Conservation (phyloP, 2,329 filamentous ascomycete genomes). For the Stylonectria norvegica region DNA sequence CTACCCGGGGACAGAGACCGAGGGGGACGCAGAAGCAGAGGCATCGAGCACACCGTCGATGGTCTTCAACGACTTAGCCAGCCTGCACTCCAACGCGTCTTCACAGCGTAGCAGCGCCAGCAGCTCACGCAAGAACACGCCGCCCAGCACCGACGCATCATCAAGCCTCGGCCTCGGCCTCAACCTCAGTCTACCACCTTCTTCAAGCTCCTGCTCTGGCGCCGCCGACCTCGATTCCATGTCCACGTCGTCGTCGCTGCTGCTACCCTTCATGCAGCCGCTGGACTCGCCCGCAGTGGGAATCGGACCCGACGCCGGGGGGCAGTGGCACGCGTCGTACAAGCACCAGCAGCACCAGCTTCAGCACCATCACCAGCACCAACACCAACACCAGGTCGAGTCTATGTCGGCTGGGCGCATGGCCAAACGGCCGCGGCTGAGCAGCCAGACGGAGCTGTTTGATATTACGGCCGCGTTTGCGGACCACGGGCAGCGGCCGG, state of each 20-base stretch:
- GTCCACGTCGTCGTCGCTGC: slow-evolving; percentile 7
- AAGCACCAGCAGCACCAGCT: too few relatives aligned
- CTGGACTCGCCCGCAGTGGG: slow-evolving; percentile 18
- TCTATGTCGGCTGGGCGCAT: slow-evolving; percentile 9
- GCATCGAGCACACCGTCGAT: slow-evolving; percentile 15
- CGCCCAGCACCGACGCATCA: slow-evolving; percentile 17
- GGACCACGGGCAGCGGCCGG: slow-evolving; percentile 15
- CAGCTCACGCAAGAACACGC: slow-evolving; percentile 21
- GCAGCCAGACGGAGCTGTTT: slow-evolving; percentile 21
- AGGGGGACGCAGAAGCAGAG: too few relatives aligned
- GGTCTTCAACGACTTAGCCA: slow-evolving; percentile 24
- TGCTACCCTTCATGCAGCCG: slow-evolving; percentile 19
- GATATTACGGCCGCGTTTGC: slow-evolving; percentile 19
- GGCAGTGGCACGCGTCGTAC: slow-evolving; percentile 19
- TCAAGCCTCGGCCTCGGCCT: slow-evolving; percentile 8
- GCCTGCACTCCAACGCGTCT: slow-evolving; percentile 19
- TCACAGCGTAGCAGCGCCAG: slow-evolving; percentile 16
- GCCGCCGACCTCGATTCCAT: slow-evolving; percentile 7
- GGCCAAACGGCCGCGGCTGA: slow-evolving; percentile 18
- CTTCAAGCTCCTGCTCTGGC: not conserved
- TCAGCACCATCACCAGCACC: too few relatives aligned
- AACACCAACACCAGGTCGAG: too few relatives aligned
- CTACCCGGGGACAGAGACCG: too few relatives aligned
- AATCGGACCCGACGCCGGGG: slow-evolving; percentile 3
- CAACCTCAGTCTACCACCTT: too few relatives aligned